phyloP scores from a whole-genome alignment of 352 stramenopile genomes.

The Saprolegnia diclina region DNA sequence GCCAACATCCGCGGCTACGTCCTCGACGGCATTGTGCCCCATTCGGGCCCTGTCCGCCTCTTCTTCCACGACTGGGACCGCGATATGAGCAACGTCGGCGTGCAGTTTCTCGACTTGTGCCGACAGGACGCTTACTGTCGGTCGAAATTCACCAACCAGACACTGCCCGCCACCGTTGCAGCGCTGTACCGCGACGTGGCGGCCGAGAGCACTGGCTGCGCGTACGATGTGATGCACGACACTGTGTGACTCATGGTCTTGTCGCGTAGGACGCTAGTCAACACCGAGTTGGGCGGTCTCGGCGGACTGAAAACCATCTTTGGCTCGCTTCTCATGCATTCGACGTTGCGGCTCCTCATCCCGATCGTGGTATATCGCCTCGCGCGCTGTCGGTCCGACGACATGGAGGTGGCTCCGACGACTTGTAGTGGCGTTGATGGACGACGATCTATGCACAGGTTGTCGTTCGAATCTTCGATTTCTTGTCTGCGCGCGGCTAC shows the following conservation, averaged over 20 bases:
- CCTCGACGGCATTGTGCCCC: conserved; percentile 44
- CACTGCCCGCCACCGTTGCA: conserved; percentile 25
- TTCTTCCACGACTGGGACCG: conserved; percentile 39
- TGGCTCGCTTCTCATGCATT: conserved; percentile 31
- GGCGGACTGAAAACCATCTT: conserved; percentile 29
- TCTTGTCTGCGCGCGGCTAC: background rate
- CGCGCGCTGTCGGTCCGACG: conserved; percentile 30
- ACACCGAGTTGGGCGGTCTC: background rate
- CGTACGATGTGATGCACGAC: background rate
- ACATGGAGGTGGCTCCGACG: conserved; percentile 29
- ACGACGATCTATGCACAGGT: background rate
- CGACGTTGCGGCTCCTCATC: conserved; percentile 31
- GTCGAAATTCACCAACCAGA: conserved; percentile 24
- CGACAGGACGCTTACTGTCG: conserved; percentile 27
- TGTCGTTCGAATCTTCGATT: background rate
- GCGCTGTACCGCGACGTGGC: conserved; percentile 31
- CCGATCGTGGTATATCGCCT: conserved; percentile 36
- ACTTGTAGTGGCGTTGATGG: no score
- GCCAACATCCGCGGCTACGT: conserved; percentile 40
- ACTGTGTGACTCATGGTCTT: no score
- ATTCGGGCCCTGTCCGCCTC: conserved; percentile 30
- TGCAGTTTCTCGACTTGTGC: conserved; percentile 32
- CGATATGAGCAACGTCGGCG: conserved; percentile 35
- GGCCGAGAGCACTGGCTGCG: conserved; percentile 32
- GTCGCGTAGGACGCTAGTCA: conserved; percentile 2